Conservation (phyloP, 768 basidiomycete genomes). For the Hericium coralloides region DNA sequence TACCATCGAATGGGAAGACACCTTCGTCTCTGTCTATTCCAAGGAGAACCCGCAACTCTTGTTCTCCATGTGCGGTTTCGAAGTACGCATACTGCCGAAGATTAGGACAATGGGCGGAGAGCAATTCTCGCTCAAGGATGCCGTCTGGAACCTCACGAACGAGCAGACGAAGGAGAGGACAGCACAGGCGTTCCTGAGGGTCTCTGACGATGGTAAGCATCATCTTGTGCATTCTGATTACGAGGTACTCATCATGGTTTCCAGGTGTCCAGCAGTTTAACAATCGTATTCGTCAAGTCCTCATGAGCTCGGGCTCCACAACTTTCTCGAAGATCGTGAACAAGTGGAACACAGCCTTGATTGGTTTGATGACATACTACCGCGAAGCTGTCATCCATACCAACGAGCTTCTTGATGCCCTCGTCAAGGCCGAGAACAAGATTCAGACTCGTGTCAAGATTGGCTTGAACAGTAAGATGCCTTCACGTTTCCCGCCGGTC, state of each 20-base stretch:
- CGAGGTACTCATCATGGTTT: constrained; percentile 2
- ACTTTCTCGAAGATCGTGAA: constrained; percentile 99
- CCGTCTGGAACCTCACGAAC: constrained; percentile 95
- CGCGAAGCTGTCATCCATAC: constrained; percentile 97
- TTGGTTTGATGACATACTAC: constrained; percentile 96
- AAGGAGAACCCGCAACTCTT: constrained; percentile 95
- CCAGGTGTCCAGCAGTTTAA: constrained; percentile 91
- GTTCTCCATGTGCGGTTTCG: constrained; percentile 99
- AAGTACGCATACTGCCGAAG: constrained; percentile 95
- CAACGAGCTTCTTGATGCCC: constrained; percentile 87
- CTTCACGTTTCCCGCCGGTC: constrained; percentile 94
- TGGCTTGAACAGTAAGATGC: constrained; percentile 99
- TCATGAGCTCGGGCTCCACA: constrained; percentile 98
- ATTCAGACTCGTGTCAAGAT: constrained; percentile 99
- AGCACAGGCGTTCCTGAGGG: constrained; percentile 94
- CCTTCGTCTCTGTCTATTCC: constrained; percentile 94
- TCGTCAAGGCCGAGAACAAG: constrained; percentile 99
- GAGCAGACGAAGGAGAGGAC: constrained; percentile 97
- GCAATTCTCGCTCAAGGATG: constrained; percentile 93
- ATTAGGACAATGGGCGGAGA: constrained; percentile 92
- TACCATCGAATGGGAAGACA: constrained; percentile 99
- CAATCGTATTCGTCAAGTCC: constrained; percentile 90
- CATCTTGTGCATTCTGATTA: neutral
- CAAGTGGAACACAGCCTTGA: constrained; percentile 95
- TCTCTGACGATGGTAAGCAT: constrained; percentile 79